Conservation (phyloP, 805 yeast species). For the Saccharomycopsis sp. region DNA sequence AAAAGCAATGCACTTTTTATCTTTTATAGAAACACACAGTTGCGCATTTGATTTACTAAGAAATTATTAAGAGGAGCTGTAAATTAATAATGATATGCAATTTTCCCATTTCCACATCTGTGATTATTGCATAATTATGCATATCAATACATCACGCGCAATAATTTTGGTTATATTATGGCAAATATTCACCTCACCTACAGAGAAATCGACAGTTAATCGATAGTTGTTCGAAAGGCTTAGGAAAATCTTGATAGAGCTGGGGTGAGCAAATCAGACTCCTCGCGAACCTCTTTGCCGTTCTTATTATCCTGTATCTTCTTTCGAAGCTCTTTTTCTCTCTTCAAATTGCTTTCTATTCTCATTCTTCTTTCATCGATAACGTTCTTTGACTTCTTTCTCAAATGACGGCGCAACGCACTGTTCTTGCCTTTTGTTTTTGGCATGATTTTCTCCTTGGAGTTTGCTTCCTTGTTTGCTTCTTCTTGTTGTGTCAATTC, state of each 20-base stretch:
- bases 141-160: too few relatives aligned
- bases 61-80: too few relatives aligned
- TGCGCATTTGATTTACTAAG: too few relatives aligned
- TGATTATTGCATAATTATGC: too few relatives aligned
- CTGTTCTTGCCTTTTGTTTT: slow-evolving; percentile 75
- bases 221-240: too few relatives aligned
- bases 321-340: slow-evolving; percentile 64
- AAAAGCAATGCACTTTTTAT: too few relatives aligned
- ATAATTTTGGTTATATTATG: too few relatives aligned
- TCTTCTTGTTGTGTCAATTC: slow-evolving; percentile 30
- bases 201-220: too few relatives aligned
- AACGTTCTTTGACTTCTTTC: slow-evolving; percentile 27
- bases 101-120: too few relatives aligned
- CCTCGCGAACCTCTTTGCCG: slow-evolving; percentile 33
- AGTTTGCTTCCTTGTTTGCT: slow-evolving; percentile 29
- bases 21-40: too few relatives aligned
- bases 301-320: slow-evolving; percentile 27
- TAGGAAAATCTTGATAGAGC: slow-evolving; percentile 39
- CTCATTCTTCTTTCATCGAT: slow-evolving; percentile 28
- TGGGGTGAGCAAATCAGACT: slow-evolving; percentile 40
- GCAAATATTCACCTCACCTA: too few relatives aligned
- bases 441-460: slow-evolving; percentile 52
- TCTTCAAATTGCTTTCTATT: slow-evolving; percentile 39
- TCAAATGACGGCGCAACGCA: slow-evolving; percentile 57
- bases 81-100: too few relatives aligned